Base-by-base conservation (phyloP, 805 yeast species). In the Wickerhamomyces canadensis region DNA sequence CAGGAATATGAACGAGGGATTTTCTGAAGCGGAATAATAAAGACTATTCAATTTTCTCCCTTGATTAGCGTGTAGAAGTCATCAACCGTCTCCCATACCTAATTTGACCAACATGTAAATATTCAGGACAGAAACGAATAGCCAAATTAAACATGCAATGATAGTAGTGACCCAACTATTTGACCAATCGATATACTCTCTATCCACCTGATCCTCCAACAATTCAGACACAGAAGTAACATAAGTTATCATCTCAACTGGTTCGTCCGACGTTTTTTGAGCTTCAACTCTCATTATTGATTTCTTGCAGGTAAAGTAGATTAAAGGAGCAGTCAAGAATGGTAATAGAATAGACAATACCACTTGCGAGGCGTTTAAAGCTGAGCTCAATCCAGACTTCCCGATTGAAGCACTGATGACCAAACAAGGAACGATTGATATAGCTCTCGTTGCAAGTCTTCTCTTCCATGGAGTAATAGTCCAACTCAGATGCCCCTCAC, bases 401-500 rank as follows among this genome's bases (percentile, higher is more conserved):
- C 96, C 96, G 42, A 85, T 74, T 29, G 76, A 65, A 5, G 81
- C 60, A 6, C 86, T 83, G 43, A 88, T 80, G 13, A 72, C 68
- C 34, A 89, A 60, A 55, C 95, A 84, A 10, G 97, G 97, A 13
- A 85, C 57, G 24, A 89, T 81, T 1, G 95, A 78, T 30, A 89
- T 80, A 6, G 74, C 61, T 53, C 97, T 72, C 0, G 96, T 89
- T 10, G 79, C 67, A 9, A 89, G 54, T 45, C 96, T 68, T 55
- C 96, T 72, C 34, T 80, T 52, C 84, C 95, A 81, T 4, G 96
- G 96, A 43, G 68, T 71, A 29, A 85, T 47, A 2, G 73, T 76
- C 96, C 96, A 88, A 36, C 79, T 73, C 27, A 89, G 65, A 52
- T 85, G 91, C 1, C 97, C 97, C 57, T 89, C 97, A 48, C 87